Conservation (phyloP, 2,329 filamentous ascomycete genomes). For the Calonectria hawksworthii region DNA sequence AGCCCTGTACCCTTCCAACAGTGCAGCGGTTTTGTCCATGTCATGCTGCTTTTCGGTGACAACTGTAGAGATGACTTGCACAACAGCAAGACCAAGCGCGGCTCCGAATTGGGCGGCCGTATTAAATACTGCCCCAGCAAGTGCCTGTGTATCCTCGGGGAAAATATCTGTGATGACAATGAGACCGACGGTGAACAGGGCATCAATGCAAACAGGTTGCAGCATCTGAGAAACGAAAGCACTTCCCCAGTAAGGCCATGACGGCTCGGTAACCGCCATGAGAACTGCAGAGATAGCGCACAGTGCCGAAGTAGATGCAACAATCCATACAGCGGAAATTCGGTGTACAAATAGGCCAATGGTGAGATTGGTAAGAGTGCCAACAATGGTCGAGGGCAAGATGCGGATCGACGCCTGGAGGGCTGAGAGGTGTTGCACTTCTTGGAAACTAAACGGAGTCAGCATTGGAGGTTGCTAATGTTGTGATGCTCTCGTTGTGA, state of each 20-base stretch:
- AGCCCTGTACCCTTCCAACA: slow-evolving; percentile 62
- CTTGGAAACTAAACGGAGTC: slow-evolving; percentile 57
- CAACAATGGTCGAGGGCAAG: slow-evolving; percentile 61
- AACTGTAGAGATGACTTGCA: slow-evolving; percentile 57
- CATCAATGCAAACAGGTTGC: slow-evolving; percentile 50
- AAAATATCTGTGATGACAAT: slow-evolving; percentile 69
- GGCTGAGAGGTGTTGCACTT: slow-evolving; percentile 61
- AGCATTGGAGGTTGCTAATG: neutral
- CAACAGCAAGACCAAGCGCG: slow-evolving; percentile 64
- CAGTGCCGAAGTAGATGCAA: slow-evolving; percentile 56
- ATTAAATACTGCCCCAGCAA: slow-evolving; percentile 73
- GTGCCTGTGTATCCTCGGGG: slow-evolving; percentile 65
- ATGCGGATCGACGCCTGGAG: slow-evolving; percentile 61
- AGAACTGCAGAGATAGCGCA: slow-evolving; percentile 63
- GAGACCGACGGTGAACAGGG: slow-evolving; percentile 68
- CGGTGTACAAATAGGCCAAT: slow-evolving; percentile 61
- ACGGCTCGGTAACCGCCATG: slow-evolving; percentile 66
- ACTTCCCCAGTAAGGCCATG: slow-evolving; percentile 65
- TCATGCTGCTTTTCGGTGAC: slow-evolving; percentile 51
- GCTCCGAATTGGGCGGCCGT: slow-evolving; percentile 70
- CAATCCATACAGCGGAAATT: slow-evolving; percentile 55
- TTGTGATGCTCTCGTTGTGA: neutral
- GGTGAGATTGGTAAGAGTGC: slow-evolving; percentile 56
- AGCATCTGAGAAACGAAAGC: slow-evolving; percentile 60
- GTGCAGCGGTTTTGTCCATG: slow-evolving; percentile 42